A percentile compares a stretch with the other conserved stretches of the same genome.
These are phyloP conservation scores for Conidiobolus coronatus DNA, from an alignment of 371 early-diverging fungal species.

Conservation along the genomic window DNA sequence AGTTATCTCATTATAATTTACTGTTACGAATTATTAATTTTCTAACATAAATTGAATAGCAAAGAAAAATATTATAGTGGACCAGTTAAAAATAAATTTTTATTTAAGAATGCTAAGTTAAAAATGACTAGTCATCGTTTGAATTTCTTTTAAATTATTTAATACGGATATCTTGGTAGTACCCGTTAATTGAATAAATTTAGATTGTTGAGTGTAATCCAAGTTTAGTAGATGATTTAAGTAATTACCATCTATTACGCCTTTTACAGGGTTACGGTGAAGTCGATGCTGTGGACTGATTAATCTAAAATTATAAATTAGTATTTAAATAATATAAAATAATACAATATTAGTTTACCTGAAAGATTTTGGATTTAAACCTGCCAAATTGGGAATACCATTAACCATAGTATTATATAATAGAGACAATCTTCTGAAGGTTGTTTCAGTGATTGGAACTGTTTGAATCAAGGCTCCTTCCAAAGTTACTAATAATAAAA, in stretches of 20 bases:
- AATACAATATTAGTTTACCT: constrained; percentile 15
- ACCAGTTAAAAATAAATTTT: too few species aligned
- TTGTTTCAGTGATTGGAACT: constrained; percentile 71
- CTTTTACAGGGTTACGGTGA: constrained; percentile 33
- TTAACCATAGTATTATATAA: constrained; percentile 58
- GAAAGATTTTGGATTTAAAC: constrained; percentile 80
- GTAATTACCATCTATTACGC: constrained; percentile 69
- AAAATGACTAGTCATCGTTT: constrained; percentile 45
- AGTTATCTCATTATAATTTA: too few species aligned
- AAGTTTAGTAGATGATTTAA: constrained; percentile 45
- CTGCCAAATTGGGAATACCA: constrained; percentile 57
- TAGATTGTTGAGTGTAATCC: constrained; percentile 42
- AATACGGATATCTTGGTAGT: constrained; percentile 55
- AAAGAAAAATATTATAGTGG: too few species aligned
- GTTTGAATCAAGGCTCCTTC: constrained; percentile 49
- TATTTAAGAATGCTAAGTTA: too few species aligned
- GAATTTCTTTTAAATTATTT: constrained; percentile 56
- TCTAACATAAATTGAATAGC: too few species aligned
- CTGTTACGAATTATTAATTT: too few species aligned
- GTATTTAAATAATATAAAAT: neutral
- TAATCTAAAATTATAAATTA: constrained; percentile 7
- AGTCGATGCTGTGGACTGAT: constrained; percentile 33
- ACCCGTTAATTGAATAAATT: constrained; percentile 74
- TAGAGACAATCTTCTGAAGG: constrained; percentile 61
- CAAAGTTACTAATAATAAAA: constrained; percentile 17